Base-by-base conservation (phyloP, 352 stramenopile species). In the Phytophthora meadii region DNA sequence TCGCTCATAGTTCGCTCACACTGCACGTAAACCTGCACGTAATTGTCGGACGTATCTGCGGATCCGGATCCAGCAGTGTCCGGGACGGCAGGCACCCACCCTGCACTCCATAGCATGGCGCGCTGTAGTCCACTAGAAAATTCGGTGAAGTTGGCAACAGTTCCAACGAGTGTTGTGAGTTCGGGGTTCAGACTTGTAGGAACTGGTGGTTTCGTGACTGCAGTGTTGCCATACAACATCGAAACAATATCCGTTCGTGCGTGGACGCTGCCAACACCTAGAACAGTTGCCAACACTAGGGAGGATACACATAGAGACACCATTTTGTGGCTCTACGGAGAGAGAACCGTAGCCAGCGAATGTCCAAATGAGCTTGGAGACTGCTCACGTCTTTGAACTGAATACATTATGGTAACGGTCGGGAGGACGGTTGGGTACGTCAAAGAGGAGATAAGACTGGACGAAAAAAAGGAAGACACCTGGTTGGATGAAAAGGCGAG, bases 1-100 rank as follows among this genome's bases (percentile, higher is more conserved):
- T 74, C 74, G 48, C 64, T 70, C 74, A 85, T 85, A n/a, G 67
- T 78, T 28, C 61, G 64, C 1, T 63, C 73, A 32, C 76, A 82
- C 7, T 61, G 54, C 27, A 85, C 76, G 48, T 79, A 77, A 6
- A 82, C 71, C 30, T 85, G 70, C 4, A 76, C 42, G 54, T 80
- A 80, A 40, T 64, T 28, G 42, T 15, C 30, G 5, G 58, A 61
- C 8, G 42, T 3, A 30, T 58, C 32, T 45, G 48, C 19, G 1
- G 41, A 55, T 3, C 32, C 15, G 7, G 24, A 52, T 2, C 0
- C n/a, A 0, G 30, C 30, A 2, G 48, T 47, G 5, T 44, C 25
- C 3, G 45, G 36, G n/a, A 53, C 44, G 24, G 45, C 50, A 4
- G 44, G 68, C 11, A 80, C 55, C 68, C 60, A 80, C 10, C 72